Conservation (phyloP, 176 grass and related monocot species). For the Dendrocalamus sinicus region DNA sequence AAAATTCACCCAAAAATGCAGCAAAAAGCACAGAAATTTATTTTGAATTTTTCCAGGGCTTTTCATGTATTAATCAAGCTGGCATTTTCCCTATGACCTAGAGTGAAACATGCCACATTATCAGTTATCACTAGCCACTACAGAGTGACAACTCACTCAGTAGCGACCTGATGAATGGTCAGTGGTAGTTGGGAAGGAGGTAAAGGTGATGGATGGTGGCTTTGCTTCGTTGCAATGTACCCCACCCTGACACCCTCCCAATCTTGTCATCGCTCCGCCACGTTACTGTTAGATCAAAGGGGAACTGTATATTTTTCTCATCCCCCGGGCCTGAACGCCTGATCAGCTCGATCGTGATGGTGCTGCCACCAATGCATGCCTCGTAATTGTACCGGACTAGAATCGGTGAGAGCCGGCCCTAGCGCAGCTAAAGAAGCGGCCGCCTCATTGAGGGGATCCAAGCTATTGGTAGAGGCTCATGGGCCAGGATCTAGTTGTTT, state of each 20-base stretch:
- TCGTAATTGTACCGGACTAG: slow-evolving; percentile 42
- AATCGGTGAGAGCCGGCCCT: neutral
- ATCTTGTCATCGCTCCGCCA: slow-evolving; percentile 44
- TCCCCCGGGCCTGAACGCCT: neutral
- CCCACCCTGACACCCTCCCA: slow-evolving; percentile 36
- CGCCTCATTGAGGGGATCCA: slow-evolving; percentile 36
- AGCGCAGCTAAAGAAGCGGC: slow-evolving; percentile 17
- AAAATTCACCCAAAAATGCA: too few relatives aligned
- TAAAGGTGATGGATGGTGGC: slow-evolving; percentile 25
- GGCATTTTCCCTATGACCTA: neutral
- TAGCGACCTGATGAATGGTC: neutral
- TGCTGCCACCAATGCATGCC: slow-evolving; percentile 25
- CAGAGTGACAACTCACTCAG: neutral
- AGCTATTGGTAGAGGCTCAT: slow-evolving; percentile 37
- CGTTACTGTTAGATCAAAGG: slow-evolving; percentile 39
- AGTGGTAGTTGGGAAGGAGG: neutral
- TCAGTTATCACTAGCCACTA: neutral
- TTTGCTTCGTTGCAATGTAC: slow-evolving; percentile 78
- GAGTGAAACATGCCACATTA: neutral
- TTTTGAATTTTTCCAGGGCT: too few relatives aligned
- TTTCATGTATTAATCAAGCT: neutral
- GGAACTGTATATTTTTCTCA: slow-evolving; percentile 13
- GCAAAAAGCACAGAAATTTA: too few relatives aligned
- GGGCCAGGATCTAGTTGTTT: slow-evolving; percentile 47
- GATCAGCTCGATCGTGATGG: slow-evolving; percentile 6